Conservation (phyloP, 345 rosid species). For the Eucalyptus melliodora region DNA sequence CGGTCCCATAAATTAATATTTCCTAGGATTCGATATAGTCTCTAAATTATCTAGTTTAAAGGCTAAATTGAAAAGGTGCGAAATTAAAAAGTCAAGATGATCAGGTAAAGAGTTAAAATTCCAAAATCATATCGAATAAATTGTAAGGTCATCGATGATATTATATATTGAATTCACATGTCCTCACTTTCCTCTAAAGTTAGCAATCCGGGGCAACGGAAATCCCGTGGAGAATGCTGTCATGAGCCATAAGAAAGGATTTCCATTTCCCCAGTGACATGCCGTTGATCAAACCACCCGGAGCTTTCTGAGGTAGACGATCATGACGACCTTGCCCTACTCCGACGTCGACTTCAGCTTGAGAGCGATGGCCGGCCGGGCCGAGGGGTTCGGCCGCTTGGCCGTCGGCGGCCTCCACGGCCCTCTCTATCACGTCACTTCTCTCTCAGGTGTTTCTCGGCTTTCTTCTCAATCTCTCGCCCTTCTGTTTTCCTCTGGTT, state of each 20-base stretch:
- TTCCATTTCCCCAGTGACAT: not conserved
- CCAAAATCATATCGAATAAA: not conserved
- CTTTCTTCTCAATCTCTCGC: not conserved
- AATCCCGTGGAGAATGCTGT: not conserved
- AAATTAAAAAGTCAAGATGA: not conserved
- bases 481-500: not conserved
- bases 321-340: slow-evolving; percentile 46
- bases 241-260: not conserved
- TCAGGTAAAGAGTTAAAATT: not conserved
- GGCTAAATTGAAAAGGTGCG: not conserved
- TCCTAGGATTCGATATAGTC: not conserved
- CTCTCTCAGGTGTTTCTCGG: slow-evolving; percentile 34
- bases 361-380: slow-evolving; percentile 49
- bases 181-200: no score
- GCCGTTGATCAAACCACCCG: not conserved
- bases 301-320: not conserved
- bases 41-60: not conserved
- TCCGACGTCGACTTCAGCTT: slow-evolving; percentile 44
- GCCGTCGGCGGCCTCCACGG: slow-evolving; percentile 73
- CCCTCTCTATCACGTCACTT: slow-evolving; percentile 37
- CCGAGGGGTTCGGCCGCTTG: slow-evolving; percentile 69
- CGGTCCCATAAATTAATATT: not conserved
- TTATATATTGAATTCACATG: not conserved
- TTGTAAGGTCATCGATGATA: fast-evolving
- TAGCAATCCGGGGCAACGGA: not conserved